Conservation (phyloP, 805 yeast genomes). For the Nakazawaea ambrosiae region DNA sequence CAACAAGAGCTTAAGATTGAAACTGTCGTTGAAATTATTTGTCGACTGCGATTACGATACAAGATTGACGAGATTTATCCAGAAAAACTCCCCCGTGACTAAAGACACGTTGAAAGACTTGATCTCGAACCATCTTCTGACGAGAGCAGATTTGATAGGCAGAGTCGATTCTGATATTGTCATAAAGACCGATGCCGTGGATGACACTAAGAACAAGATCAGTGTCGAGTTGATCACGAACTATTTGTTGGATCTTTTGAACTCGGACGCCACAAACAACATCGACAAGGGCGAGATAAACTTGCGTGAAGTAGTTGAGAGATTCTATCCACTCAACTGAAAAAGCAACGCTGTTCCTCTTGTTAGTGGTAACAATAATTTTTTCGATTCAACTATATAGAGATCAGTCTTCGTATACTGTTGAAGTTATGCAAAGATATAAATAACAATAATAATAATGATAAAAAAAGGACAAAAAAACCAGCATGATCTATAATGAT, state of each 20-base stretch:
- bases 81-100: slow-evolving; percentile 14
- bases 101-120: slow-evolving; percentile 1
- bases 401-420: slow-evolving; percentile 8
- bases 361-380: no score
- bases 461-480: no score
- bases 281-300: slow-evolving; percentile 9
- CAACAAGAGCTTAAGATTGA: slow-evolving; percentile 44
- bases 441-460: no score
- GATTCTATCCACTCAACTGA: slow-evolving; percentile 10
- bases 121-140: slow-evolving; percentile 8
- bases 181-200: slow-evolving; percentile 5
- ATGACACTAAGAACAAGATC: slow-evolving; percentile 6
- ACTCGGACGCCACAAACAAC: not conserved
- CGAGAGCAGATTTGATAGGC: slow-evolving; percentile 7
- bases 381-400: slow-evolving; percentile 8
- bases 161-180: slow-evolving; percentile 10
- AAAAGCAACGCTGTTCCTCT: no score
- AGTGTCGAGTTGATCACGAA: slow-evolving; percentile 10
- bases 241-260: slow-evolving; percentile 5
- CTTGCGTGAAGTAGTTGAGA: slow-evolving; percentile 7
- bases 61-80: slow-evolving; percentile 73
- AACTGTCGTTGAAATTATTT: slow-evolving; percentile 63
- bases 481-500: no score
- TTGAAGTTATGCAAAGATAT: slow-evolving; percentile 11
- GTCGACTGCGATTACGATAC: slow-evolving; percentile 83